These are phyloP conservation scores for Scheffersomyces coipomensis DNA, from an alignment of 805 yeast genomes.

Conservation along the genomic window DNA sequence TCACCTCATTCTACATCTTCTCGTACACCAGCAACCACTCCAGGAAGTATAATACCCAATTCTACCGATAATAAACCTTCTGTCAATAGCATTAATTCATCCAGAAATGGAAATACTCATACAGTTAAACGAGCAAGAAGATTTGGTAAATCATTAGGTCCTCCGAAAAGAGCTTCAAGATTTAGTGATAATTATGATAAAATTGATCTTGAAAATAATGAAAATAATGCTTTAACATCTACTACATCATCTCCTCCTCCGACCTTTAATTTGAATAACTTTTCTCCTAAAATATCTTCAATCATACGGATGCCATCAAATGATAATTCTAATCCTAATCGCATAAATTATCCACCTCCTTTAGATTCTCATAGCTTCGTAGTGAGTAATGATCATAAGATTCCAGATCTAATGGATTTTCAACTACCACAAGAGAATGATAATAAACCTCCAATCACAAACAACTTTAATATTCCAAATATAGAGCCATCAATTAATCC, in stretches of 20 bases:
- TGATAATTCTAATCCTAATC: no score
- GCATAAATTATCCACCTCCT: no score
- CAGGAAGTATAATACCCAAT: slow-evolving; percentile 5
- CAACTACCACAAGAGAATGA: no score
- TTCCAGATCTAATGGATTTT: no score
- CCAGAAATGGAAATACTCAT: not conserved
- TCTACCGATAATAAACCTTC: not conserved
- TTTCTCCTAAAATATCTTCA: slow-evolving; percentile 1
- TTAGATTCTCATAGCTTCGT: no score
- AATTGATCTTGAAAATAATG: not conserved
- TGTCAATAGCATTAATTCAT: not conserved
- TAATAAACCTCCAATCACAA: no score
- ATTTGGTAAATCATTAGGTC: slow-evolving; percentile 43
- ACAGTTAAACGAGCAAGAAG: slow-evolving; percentile 28
- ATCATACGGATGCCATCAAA: not conserved
- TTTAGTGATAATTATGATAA: slow-evolving; percentile 1
- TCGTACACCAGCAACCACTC: slow-evolving; percentile 13
- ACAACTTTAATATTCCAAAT: no score
- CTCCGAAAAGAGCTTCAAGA: slow-evolving; percentile 47
- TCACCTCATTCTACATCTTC: not conserved
- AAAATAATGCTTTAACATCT: not conserved
- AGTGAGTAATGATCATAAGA: no score
- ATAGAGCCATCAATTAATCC: no score
- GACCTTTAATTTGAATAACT: not conserved
- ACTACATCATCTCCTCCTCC: not conserved